These are phyloP conservation scores for Obba rivulosa DNA, from an alignment of 768 basidiomycete genomes.

Conservation along the genomic window DNA sequence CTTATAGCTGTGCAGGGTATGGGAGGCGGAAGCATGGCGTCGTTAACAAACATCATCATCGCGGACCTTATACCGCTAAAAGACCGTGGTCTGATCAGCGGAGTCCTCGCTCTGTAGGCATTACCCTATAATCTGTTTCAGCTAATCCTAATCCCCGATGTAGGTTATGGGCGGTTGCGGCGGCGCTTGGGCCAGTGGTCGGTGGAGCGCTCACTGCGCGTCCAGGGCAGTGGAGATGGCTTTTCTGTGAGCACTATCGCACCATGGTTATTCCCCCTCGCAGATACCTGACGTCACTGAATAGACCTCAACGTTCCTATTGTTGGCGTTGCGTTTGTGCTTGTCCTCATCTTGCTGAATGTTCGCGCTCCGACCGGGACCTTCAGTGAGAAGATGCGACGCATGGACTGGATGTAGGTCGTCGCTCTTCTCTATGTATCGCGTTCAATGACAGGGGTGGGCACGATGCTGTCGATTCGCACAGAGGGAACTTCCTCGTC, in stretches of 20 bases:
- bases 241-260: slow-evolving; percentile 8
- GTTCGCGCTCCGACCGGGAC: slow-evolving; percentile 21
- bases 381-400: slow-evolving; percentile 20
- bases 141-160: no score
- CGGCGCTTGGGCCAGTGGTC: slow-evolving; percentile 21
- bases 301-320: slow-evolving; percentile 13
- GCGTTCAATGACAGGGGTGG: not conserved
- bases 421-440: not conserved
- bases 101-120: slow-evolving; percentile 6
- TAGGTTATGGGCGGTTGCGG: slow-evolving; percentile 12
- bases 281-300: no score
- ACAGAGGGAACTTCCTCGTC: slow-evolving; percentile 21
- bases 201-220: slow-evolving; percentile 22
- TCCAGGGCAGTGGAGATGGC: slow-evolving; percentile 10
- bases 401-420: slow-evolving; percentile 35
- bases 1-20: slow-evolving; percentile 18
- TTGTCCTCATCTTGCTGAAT: slow-evolving; percentile 6
- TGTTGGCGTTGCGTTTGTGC: slow-evolving; percentile 5
- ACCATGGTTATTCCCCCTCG: no score
- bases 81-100: slow-evolving; percentile 27
- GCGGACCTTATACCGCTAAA: slow-evolving; percentile 21
- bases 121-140: slow-evolving; percentile 2
- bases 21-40: slow-evolving; percentile 17
- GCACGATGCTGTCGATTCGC: not conserved
- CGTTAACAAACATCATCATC: slow-evolving; percentile 16